A percentile compares a stretch with the other conserved stretches of the same genome.
phyloP scores from a whole-genome alignment of 2,329 filamentous ascomycete genomes.

The Trichoderma sp. region DNA sequence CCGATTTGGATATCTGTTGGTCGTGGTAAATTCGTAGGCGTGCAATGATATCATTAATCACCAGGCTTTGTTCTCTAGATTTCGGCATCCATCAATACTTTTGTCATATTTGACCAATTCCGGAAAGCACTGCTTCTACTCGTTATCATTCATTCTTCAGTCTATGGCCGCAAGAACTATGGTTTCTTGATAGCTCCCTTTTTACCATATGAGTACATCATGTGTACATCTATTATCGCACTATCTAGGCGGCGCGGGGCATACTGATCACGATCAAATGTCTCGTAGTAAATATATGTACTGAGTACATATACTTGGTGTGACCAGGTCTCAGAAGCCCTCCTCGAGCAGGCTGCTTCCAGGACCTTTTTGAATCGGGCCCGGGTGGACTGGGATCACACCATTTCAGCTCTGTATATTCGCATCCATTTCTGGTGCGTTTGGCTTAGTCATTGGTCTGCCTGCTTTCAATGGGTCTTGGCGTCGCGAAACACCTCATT shows the following conservation, averaged over 20 bases:
- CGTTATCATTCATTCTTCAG: neutral
- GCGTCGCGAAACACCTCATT: no score
- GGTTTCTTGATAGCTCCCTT: neutral
- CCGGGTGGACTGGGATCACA: neutral
- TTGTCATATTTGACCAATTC: neutral
- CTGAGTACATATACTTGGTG: neutral
- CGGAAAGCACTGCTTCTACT: neutral
- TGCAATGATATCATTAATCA: neutral
- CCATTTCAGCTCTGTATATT: neutral
- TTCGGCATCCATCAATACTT: neutral
- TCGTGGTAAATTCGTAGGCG: neutral
- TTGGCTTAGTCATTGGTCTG: neutral
- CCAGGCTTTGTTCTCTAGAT: neutral
- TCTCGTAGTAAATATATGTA: neutral
- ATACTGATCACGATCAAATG: neutral
- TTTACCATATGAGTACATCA: no score
- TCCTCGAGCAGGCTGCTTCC: neutral
- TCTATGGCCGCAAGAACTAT: neutral
- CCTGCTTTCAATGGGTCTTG: neutral
- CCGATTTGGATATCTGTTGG: neutral
- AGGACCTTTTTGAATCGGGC: neutral
- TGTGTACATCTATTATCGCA: neutral
- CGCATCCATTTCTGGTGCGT: neutral
- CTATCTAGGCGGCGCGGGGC: neutral
- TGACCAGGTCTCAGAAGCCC: neutral